phyloP scores from a whole-genome alignment of 441 rosid species.

The Eutrema salsugineum region DNA sequence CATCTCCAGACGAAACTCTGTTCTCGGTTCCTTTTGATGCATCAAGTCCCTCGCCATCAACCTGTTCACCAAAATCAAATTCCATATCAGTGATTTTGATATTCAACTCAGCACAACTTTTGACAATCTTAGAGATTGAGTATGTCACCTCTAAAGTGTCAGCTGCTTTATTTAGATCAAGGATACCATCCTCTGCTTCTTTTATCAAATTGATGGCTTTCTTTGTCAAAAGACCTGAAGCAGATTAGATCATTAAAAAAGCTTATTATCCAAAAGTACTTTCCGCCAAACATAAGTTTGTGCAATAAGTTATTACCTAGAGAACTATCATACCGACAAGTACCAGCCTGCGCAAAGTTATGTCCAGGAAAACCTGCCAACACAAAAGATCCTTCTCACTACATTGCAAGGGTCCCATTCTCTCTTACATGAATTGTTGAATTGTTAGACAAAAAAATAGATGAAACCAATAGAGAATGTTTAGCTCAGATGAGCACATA shows the following conservation, averaged over 20 bases:
- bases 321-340: slow-evolving; percentile 99
- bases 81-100: slow-evolving; percentile 95
- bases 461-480: neutral
- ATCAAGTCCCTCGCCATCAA: slow-evolving; percentile 72
- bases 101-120: slow-evolving; percentile 86
- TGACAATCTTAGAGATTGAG: slow-evolving; percentile 43
- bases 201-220: slow-evolving; percentile 92
- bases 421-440: slow-evolving; percentile 1
- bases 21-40: slow-evolving; percentile 66
- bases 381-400: slow-evolving; percentile 25
- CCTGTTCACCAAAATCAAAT: slow-evolving; percentile 86
- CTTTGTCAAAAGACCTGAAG: slow-evolving; percentile 89
- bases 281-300: neutral
- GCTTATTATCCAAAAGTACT: neutral
- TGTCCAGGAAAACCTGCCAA: slow-evolving; percentile 89
- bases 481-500: slow-evolving; percentile 5
- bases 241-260: slow-evolving; percentile 17
- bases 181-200: slow-evolving; percentile 94
- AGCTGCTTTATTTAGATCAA: slow-evolving; percentile 94
- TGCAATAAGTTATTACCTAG: slow-evolving; percentile 53
- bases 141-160: slow-evolving; percentile 78
- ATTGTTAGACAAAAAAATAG: neutral
- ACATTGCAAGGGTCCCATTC: slow-evolving; percentile 3
- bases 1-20: too few species aligned
- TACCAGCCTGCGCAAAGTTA: slow-evolving; percentile 79